phyloP scores from a whole-genome alignment of 2,329 filamentous ascomycete genomes.

The Trichoderma pleuroti region DNA sequence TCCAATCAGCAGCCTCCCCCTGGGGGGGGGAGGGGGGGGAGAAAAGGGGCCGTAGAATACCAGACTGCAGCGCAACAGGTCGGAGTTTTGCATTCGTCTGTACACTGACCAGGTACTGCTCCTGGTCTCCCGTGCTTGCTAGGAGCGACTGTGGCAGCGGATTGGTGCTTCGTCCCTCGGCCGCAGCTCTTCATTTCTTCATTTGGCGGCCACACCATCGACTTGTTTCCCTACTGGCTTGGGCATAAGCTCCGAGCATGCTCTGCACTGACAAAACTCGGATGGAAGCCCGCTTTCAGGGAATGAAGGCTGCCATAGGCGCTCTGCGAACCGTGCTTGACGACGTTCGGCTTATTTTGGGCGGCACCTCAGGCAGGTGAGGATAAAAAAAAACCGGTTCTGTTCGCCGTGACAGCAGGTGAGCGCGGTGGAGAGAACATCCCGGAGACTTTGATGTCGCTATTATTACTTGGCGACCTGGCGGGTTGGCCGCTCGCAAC shows the following conservation, averaged over 20 bases:
- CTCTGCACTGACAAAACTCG: background rate
- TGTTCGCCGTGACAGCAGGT: background rate
- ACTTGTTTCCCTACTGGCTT: background rate
- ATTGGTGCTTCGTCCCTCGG: background rate
- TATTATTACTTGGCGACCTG: background rate
- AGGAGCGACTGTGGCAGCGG: background rate
- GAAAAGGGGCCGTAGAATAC: background rate
- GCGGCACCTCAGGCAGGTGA: background rate
- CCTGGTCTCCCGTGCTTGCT: background rate
- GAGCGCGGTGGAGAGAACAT: background rate
- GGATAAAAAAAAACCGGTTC: background rate
- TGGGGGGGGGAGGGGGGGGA: too few species aligned
- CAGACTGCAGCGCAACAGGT: background rate
- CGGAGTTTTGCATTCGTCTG: background rate
- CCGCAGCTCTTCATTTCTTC: background rate
- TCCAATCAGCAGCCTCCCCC: background rate
- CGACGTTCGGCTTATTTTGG: background rate
- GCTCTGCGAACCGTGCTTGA: conserved; percentile 1
- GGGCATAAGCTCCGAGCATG: background rate
- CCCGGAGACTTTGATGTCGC: background rate
- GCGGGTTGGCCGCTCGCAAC: background rate
- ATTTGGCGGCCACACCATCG: background rate
- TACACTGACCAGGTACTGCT: background rate
- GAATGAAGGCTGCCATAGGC: background rate
- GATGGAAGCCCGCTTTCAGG: background rate